Base-by-base conservation (phyloP, 768 basidiomycete genomes). In the Amylocystis lapponica region DNA sequence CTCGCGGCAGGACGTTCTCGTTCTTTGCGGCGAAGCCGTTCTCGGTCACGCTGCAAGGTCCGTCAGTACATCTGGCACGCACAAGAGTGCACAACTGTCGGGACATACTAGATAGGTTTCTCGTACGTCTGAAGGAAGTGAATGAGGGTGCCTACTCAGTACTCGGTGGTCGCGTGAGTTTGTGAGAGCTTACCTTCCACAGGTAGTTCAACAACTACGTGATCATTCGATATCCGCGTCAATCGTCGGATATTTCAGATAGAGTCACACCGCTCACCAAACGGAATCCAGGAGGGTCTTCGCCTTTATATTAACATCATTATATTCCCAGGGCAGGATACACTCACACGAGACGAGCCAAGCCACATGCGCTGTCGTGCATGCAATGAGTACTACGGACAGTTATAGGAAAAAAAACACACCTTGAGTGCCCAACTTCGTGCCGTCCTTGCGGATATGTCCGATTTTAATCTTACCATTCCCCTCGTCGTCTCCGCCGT, bases 361-460 rank as follows among this genome's bases (percentile, higher is more conserved):
- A 3, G 56, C 34, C 13, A 61, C 56, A 38, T 67, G 63, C 9
- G 66, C 67, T 66, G n/a, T n/a, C n/a, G n/a, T n/a, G n/a, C n/a
- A n/a, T n/a, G n/a, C n/a, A n/a, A n/a, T n/a, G n/a, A n/a, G n/a
- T n/a, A n/a, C n/a, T n/a, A n/a, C n/a, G n/a, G n/a, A n/a, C n/a
- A n/a, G n/a, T n/a, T n/a, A n/a, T n/a, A n/a, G n/a, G n/a, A 36
- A 10, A 31, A 12, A 21, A n/a, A 8, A 49, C 64, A 19, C 53
- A 78, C 76, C 75, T 69, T 81, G 76, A 9, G 65, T 78, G 5
- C 79, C 83, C 14, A 83, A 69, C 50, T 81, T 71, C 8, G 77
- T 77, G 3, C 78, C 79, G 50, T 83, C 80, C 4, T 79, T 72
- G 25, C 79, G 64, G 12, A 69, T 78, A 58, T 83, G 81, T 2